A percentile compares a stretch with the other conserved stretches of the same genome.
phyloP scores from a whole-genome alignment of 441 rosid genomes.

The Dalechampia spathulata region DNA sequence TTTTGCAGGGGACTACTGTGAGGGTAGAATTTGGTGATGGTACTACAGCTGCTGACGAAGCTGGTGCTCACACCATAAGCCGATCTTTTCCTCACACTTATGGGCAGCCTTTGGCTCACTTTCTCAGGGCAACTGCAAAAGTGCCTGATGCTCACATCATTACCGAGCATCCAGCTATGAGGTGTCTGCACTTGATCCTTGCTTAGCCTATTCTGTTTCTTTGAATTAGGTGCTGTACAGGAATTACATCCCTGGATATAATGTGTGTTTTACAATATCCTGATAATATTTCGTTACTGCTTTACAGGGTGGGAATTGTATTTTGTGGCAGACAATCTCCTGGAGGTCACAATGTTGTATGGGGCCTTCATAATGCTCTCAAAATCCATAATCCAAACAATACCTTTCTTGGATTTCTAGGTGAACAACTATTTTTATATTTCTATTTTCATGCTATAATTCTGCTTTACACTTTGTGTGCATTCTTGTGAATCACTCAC shows the following conservation, averaged over 20 bases:
- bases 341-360: constrained; percentile 93
- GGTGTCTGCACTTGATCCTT: constrained; percentile 67
- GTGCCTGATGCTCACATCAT: constrained; percentile 93
- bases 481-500: too few species aligned
- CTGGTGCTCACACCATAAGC: constrained; percentile 62
- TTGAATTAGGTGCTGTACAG: too few species aligned
- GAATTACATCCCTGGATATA: too few species aligned
- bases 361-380: constrained; percentile 87
- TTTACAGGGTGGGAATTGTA: constrained; percentile 78
- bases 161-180: constrained; percentile 71
- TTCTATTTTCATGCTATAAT: neutral
- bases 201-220: too few species aligned
- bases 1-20: constrained; percentile 80
- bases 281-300: neutral
- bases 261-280: too few species aligned
- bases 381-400: constrained; percentile 68
- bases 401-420: constrained; percentile 75
- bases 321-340: constrained; percentile 98
- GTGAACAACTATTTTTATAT: constrained; percentile 31
- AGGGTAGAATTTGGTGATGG: constrained; percentile 95
- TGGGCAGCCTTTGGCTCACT: constrained; percentile 94
- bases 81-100: constrained; percentile 79
- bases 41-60: constrained; percentile 55
- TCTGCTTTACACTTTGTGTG: neutral
- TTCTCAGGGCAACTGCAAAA: constrained; percentile 72